Base-by-base conservation (phyloP, 1,284 basidiomycete species). In the Leccinum fallax region DNA sequence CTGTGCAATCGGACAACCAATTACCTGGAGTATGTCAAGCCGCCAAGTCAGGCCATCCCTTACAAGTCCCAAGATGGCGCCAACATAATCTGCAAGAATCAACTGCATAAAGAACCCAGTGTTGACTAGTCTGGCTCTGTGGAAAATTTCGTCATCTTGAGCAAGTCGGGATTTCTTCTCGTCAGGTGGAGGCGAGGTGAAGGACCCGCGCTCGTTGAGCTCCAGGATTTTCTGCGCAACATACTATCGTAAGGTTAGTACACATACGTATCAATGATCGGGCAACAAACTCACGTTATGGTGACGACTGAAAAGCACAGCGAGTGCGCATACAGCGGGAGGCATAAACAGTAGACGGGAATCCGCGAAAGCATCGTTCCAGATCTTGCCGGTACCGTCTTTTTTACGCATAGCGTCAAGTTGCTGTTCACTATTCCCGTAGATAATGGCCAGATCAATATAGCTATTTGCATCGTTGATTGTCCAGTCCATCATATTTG, bases 91-190 rank as follows among this genome's bases (percentile, higher is more conserved):
- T 77, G 61, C 58, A 19, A 66, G 62, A 26, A 91, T 87, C 57
- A 88, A 82, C 62, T 87, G 83, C 81, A 91, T 86, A 71, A 92
- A 92, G 69, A 80, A 87, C 2, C 82, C 89, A 57, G 85, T 88
- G 73, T 94, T 94, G 63, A 94, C 85, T 55, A 92, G 77, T 40
- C 91, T 82, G 8, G 91, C 82, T 24, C 87, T 85, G 61, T 90
- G 80, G 80, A 93, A 94, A 57, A 94, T 83, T 69, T 92, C 90
- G 56, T 90, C 85, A 63, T 90, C 89, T 69, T 91, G 89, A 0
- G 71, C 74, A 34, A 63, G 66, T 21, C 71, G 70, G 34, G 77
- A 69, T 24, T 70, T 72, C 16, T 73, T 71, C 28, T 77, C 72
- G 19, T 71, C 58, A 74, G 46, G 36, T 2, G 6, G 28, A 34